These are phyloP conservation scores for Vaccinium corymbosum DNA, from an alignment of 148 eudicot species.

Conservation along the genomic window DNA sequence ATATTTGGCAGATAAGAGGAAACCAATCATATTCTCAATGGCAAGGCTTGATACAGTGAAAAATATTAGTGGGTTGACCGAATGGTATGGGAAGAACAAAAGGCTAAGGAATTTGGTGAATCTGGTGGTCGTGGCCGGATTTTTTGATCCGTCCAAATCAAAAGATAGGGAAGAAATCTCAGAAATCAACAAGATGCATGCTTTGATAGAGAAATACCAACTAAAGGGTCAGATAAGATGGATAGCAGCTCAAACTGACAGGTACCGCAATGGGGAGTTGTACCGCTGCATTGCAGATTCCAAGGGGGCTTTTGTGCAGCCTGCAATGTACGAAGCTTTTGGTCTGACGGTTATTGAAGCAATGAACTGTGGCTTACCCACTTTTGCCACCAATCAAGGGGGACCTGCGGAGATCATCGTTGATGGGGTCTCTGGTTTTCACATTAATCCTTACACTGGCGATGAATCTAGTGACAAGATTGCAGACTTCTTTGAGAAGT, in stretches of 20 bases:
- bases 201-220: conserved; percentile 42
- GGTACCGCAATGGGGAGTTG: conserved; percentile 52
- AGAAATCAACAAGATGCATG: conserved; percentile 58
- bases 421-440: conserved; percentile 57
- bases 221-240: conserved; percentile 67
- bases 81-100: conserved; percentile 56
- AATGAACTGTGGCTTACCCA: conserved; percentile 66
- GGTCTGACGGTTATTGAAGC: conserved; percentile 71
- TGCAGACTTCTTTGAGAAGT: conserved; percentile 56
- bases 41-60: conserved; percentile 71
- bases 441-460: conserved; percentile 48
- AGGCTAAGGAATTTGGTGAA: conserved; percentile 46
- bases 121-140: conserved; percentile 58
- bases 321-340: conserved; percentile 67
- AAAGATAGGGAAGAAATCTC: conserved; percentile 66
- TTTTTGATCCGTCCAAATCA: conserved; percentile 58
- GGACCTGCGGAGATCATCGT: conserved; percentile 68
- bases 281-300: conserved; percentile 60
- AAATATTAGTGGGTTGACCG: conserved; percentile 58
- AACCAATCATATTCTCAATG: conserved; percentile 68
- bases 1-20: conserved; percentile 46
- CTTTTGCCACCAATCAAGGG: conserved; percentile 68
- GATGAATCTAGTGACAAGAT: conserved; percentile 53
- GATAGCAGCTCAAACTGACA: conserved; percentile 68
- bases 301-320: conserved; percentile 67